Base-by-base conservation (phyloP, 1,284 basidiomycete species). In the Gomphus sp. region DNA sequence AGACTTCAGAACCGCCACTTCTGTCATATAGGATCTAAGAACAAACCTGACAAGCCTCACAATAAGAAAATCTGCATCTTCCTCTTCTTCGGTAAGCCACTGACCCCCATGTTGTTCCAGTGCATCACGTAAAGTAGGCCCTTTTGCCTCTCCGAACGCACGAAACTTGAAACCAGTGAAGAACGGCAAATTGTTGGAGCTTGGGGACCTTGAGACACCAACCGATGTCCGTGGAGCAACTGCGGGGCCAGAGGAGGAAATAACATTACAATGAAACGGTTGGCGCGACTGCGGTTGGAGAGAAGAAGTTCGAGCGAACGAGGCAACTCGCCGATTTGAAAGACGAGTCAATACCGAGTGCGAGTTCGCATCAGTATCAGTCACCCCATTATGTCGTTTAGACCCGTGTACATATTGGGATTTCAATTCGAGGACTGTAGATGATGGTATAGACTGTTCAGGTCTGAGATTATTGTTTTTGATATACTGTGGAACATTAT, bases 11-110 rank as follows among this genome's bases (percentile, higher is more conserved):
- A 18, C 58, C 54, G 18, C 37, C 55, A 52, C 11, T 9, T 39
- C 6, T 33, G 22, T 43, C 44, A 61, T 28, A 47, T 9, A 12
- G 58, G 34, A 63, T 34, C 49, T 14, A 11, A 49, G 14, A 62
- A 70, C 67, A 50, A 51, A 89, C 87, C 86, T 87, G 59, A 83
- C 80, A 18, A 91, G 71, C 58, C 89, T 73, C 7, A 89, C 85
- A 56, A 91, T 70, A 56, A 88, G 75, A 63, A 80, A 86, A 69
- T 84, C 80, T 1, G 80, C 79, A 31, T 77, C 71, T 52, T 36
- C 22, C 22, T 52, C 47, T 14, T 79, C 76, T 7, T 75, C 72
- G n/a, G 73, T 72, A 5, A 80, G 70, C 66, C 80, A 71, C 4
- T 62, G 63, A 3, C 85, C 88, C 0, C 85, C 85, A 53, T 76